phyloP scores from a whole-genome alignment of 176 grass and related monocot species.

The Ananas comosus region DNA sequence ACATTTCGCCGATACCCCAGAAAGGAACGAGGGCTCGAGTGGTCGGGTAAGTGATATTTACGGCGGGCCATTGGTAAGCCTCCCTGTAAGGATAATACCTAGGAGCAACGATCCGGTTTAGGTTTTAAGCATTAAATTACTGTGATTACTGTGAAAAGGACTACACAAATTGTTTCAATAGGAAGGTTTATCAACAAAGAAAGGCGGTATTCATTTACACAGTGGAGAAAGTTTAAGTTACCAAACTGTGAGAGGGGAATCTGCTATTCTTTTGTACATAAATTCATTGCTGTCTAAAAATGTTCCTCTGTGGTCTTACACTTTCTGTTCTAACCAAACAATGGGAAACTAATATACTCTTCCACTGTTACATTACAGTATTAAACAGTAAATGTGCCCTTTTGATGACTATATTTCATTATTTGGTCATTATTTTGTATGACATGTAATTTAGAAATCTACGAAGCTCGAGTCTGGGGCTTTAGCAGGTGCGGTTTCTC shows the following conservation, averaged over 20 bases:
- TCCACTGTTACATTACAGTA: too few relatives aligned
- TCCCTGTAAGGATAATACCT: conserved; percentile 87
- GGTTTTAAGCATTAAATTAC: conserved; percentile 3
- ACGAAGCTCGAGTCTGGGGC: too few relatives aligned
- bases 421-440: too few relatives aligned
- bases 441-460: too few relatives aligned
- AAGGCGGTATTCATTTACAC: neutral
- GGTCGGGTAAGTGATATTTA: conserved; percentile 17
- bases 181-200: neutral
- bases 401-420: too few relatives aligned
- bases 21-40: conserved; percentile 24
- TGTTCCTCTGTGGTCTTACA: neutral
- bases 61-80: conserved; percentile 18
- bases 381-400: too few relatives aligned
- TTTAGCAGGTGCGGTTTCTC: too few relatives aligned
- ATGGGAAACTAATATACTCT: too few relatives aligned
- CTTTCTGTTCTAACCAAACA: neutral
- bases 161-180: too few relatives aligned
- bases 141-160: too few relatives aligned
- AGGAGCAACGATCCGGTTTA: conserved; percentile 95
- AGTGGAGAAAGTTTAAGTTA: neutral
- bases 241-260: neutral
- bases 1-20: conserved; percentile 47
- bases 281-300: neutral
- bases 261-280: neutral